A percentile compares a stretch with the other conserved stretches of the same genome.
phyloP scores from a whole-genome alignment of 495 filamentous ascomycete species.

The Bacidia rubella region DNA sequence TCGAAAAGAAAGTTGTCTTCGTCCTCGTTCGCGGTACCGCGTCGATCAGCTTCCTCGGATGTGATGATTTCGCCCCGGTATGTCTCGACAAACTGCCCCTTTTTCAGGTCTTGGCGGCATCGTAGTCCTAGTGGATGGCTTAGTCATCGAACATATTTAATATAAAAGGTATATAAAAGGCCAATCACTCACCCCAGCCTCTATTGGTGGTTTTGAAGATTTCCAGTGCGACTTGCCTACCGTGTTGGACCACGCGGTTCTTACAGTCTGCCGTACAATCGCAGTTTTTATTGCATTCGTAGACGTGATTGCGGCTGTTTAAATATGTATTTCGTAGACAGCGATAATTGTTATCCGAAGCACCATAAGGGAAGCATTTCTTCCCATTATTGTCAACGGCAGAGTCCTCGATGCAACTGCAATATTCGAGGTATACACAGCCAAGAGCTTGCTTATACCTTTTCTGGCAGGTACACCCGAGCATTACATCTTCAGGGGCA shows the following conservation, averaged over 20 bases:
- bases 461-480: conserved; percentile 28
- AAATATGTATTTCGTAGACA: conserved; percentile 13
- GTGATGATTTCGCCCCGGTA: conserved; percentile 87
- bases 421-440: conserved; percentile 27
- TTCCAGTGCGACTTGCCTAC: conserved; percentile 58
- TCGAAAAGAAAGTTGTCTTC: conserved; percentile 69
- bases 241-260: conserved; percentile 69
- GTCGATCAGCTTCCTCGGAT: conserved; percentile 46
- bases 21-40: conserved; percentile 31
- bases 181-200: conserved; percentile 56
- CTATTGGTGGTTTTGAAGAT: conserved; percentile 69
- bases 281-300: conserved; percentile 71
- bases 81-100: conserved; percentile 76
- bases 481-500: conserved; percentile 26
- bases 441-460: conserved; percentile 22
- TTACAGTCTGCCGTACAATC: conserved; percentile 53
- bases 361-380: conserved; percentile 27
- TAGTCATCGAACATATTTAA: neutral
- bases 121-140: conserved; percentile 42
- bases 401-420: conserved; percentile 20
- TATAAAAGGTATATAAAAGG: neutral
- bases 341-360: conserved; percentile 1
- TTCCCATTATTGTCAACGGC: conserved; percentile 18
- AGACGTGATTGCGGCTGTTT: conserved; percentile 36
- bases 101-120: conserved; percentile 49